Conservation (phyloP, 2,329 filamentous ascomycete genomes). For the Seiridium cupressi region DNA sequence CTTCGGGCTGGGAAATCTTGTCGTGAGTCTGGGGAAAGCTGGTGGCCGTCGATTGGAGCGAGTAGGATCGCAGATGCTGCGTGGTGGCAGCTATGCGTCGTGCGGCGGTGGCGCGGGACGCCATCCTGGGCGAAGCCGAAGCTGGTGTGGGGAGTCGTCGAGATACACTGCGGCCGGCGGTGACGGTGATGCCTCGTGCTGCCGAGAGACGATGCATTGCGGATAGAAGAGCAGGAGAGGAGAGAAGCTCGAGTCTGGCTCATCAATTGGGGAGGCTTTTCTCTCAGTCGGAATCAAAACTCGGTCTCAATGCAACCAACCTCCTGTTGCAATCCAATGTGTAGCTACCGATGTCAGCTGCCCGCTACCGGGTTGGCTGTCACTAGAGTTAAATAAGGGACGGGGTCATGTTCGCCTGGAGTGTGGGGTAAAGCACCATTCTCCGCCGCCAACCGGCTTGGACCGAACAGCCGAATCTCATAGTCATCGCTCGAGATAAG, state of each 20-base stretch:
- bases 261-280: background rate
- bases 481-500: background rate
- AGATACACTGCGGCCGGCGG: slow-evolving; percentile 20
- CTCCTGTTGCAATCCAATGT: background rate
- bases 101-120: slow-evolving; percentile 37
- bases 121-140: slow-evolving; percentile 27
- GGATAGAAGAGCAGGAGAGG: background rate
- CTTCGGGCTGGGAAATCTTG: slow-evolving; percentile 62
- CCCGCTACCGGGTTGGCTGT: too few species aligned
- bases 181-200: slow-evolving; percentile 21
- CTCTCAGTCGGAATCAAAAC: background rate
- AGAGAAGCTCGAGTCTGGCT: background rate
- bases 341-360: too few species aligned
- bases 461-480: background rate
- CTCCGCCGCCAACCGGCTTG: background rate
- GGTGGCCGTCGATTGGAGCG: slow-evolving; percentile 53
- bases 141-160: slow-evolving; percentile 22
- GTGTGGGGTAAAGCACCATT: background rate
- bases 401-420: background rate
- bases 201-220: slow-evolving; percentile 28
- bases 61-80: slow-evolving; percentile 51
- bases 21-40: slow-evolving; percentile 72
- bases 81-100: slow-evolving; percentile 58
- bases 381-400: too few species aligned
- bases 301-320: background rate